phyloP scores from a whole-genome alignment of 2,329 filamentous ascomycete species.

The Acephala macrosclerotiorum region DNA sequence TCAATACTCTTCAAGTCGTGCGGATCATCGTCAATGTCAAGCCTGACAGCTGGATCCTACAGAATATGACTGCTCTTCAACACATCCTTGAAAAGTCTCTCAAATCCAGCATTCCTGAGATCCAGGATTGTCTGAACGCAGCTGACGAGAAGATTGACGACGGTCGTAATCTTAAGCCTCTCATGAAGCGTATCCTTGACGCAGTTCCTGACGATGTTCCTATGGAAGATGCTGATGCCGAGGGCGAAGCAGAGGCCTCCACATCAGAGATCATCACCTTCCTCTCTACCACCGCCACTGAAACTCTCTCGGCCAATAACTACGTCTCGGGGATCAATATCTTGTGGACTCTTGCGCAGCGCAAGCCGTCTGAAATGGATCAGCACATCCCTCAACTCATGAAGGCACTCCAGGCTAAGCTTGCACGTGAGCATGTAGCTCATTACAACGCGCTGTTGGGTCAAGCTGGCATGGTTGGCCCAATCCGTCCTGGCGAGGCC shows the following conservation, averaged over 20 bases:
- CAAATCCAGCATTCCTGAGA: conserved; percentile 86
- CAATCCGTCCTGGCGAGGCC: conserved; percentile 52
- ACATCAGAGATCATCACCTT: conserved; percentile 88
- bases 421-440: conserved; percentile 91
- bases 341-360: conserved; percentile 87
- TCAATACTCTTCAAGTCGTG: conserved; percentile 93
- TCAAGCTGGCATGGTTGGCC: conserved; percentile 50
- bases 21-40: conserved; percentile 90
- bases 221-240: conserved; percentile 80
- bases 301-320: conserved; percentile 81
- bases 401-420: conserved; percentile 90
- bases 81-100: conserved; percentile 90
- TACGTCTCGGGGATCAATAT: conserved; percentile 92
- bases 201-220: conserved; percentile 82
- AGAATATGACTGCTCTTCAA: conserved; percentile 78
- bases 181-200: conserved; percentile 83
- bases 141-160: conserved; percentile 74
- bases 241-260: conserved; percentile 81
- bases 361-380: conserved; percentile 87
- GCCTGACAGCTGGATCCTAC: conserved; percentile 87
- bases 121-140: conserved; percentile 90
- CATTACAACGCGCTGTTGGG: conserved; percentile 68
- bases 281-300: conserved; percentile 84
- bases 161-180: conserved; percentile 74
- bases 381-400: conserved; percentile 87